phyloP scores from a whole-genome alignment of 2,329 filamentous ascomycete genomes.

The Colletotrichum lentis region DNA sequence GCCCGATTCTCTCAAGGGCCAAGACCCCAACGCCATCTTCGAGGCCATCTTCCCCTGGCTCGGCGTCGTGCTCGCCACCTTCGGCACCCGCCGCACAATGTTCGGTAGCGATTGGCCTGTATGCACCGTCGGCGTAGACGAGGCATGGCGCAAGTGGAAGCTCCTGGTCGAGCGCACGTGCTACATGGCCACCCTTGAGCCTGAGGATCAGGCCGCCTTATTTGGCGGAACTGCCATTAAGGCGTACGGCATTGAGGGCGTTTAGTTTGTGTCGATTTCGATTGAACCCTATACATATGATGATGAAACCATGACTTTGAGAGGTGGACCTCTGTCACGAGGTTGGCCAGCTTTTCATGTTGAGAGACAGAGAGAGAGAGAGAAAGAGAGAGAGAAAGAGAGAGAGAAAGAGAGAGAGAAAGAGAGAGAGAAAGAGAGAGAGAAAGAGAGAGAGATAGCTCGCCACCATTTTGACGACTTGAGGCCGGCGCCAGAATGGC shows the following conservation, averaged over 20 bases:
- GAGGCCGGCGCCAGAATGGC: constrained; percentile 16
- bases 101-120: constrained; percentile 96
- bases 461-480: constrained; percentile 1
- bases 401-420: neutral
- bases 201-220: constrained; percentile 70
- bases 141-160: constrained; percentile 80
- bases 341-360: neutral
- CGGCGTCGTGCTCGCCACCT: constrained; percentile 74
- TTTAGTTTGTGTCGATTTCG: neutral
- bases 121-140: constrained; percentile 69
- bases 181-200: constrained; percentile 66
- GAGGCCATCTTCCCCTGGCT: constrained; percentile 74
- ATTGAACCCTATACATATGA: neutral
- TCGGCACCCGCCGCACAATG: constrained; percentile 78
- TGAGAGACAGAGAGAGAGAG: no score
- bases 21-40: constrained; percentile 66
- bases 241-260: constrained; percentile 64
- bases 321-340: neutral
- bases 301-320: neutral
- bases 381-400: neutral
- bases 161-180: constrained; percentile 74
- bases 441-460: neutral
- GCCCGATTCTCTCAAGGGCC: constrained; percentile 60
- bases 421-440: neutral
- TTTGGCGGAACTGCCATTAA: constrained; percentile 77